These are phyloP conservation scores for Closterium sp. DNA, from an alignment of 139 green algal species.

Conservation along the genomic window DNA sequence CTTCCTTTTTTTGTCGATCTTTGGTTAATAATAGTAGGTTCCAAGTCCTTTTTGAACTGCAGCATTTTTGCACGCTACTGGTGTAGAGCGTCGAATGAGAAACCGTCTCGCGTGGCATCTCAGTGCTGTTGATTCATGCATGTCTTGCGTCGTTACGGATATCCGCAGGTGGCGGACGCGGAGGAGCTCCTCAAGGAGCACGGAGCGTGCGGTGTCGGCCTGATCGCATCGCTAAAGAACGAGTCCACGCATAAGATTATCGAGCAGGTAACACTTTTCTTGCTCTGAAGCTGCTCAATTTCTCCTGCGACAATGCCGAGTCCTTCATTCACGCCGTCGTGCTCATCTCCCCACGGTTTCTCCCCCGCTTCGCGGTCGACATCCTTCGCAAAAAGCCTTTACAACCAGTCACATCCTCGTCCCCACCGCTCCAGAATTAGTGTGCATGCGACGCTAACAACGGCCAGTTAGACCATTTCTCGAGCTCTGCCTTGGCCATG, in stretches of 20 bases:
- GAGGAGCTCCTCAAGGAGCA: constrained; percentile 89
- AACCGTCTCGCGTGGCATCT: neutral
- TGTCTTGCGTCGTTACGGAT: neutral
- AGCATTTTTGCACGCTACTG: neutral
- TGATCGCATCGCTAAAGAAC: constrained; percentile 92
- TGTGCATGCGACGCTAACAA: neutral
- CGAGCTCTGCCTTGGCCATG: too few species aligned
- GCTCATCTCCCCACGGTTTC: neutral
- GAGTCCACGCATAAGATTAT: constrained; percentile 87
- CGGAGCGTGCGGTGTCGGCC: constrained; percentile 95
- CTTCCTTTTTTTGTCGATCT: too few species aligned
- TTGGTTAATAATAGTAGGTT: neutral
- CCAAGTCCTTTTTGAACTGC: neutral
- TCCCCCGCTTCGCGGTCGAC: neutral
- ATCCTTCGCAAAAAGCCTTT: neutral
- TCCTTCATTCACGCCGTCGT: neutral
- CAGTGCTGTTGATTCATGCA: neutral
- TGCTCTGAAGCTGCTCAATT: neutral
- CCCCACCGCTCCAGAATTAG: too few species aligned
- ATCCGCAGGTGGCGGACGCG: constrained; percentile 68
- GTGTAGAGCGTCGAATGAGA: neutral
- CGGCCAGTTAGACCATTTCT: too few species aligned
- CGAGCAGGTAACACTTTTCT: constrained; percentile 64
- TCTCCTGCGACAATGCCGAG: neutral
- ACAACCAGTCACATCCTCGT: neutral